Evolutionary conservation across 768 basidiomycete species (phyloP), one percentile per base, ranked within the genome.

Genomic region (Saitozyma sp.): DNA sequence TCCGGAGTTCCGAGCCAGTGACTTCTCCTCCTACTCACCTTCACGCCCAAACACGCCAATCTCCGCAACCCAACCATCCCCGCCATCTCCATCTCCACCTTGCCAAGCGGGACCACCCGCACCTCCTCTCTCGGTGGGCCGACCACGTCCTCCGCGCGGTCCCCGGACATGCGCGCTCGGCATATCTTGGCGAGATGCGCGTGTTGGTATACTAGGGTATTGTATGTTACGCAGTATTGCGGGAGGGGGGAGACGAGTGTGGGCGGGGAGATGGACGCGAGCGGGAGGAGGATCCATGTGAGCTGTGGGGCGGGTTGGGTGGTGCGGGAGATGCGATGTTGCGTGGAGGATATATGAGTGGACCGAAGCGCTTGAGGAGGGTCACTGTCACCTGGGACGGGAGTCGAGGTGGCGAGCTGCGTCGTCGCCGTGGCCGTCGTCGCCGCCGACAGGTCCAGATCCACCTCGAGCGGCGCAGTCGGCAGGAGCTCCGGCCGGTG

Each of bases 141-240:
- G 0, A 71, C n/a, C 5, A 75, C 29, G 3, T 66, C 55, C 8
- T 65, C 67, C 50, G 48, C 39, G n/a, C 55, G n/a, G 16, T 6
- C 13, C 2, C 29, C 17, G 16, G 62, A 50, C 19, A 67, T 16
- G 11, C 71, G 59, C 0, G 61, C 66, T 29, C 59, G 57, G 17
- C 53, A 56, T 0, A 68, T 56, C 38, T 68, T 68, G 51, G 57
- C 40, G 14, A 75, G 50, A 45, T 77, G 69, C 1, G 48, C 51
- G 53, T 66, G 70, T 45, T 78, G 74, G 48, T 74, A 69, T 8
- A 76, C 67, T 13, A 77, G 55, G n/a, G 74, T 63, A 55, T 79
- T 79, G 62, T 70, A 76, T 1, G 73, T 77, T 6, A 73, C 70
- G 52, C 70, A 73, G 50, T 79, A 79, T 16, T 60, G 63, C 17